Base-by-base conservation (phyloP, 805 yeast genomes). In the Teunomyces aglyptinius region DNA sequence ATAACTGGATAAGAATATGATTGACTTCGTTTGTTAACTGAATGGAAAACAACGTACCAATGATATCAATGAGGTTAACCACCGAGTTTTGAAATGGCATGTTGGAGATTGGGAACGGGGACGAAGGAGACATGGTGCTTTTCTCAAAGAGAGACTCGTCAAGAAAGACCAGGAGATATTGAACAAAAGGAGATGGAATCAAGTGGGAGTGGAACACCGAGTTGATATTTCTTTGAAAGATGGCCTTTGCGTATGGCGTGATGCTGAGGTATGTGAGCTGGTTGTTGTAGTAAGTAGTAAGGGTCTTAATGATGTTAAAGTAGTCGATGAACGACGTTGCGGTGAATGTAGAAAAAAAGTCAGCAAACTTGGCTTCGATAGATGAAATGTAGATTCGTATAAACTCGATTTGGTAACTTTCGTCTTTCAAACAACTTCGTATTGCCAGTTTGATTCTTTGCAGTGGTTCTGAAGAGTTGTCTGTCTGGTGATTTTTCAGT, bases 361-460 rank as follows among this genome's bases (percentile, higher is more conserved):
- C n/a, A 15, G 46, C 44, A 43, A 65, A 61, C 29, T 55, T 54
- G 7, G 20, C 33, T 12, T 56, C 56, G 10, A 72, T 60, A 2
- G 75, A 63, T 50, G 67, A 68, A 31, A 60, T 50, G 40, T 66
- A 65, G 13, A 72, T 55, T 20, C 55, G 58, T 12, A 66, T 60
- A 42, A 72, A 71, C 12, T 67, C 66, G 8, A 55, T 49, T 47
- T 70, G 76, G 34, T 57, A 59, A 4, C 33, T 8, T 3, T 63
- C 67, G 45, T 67, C 69, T 42, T 68, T 67, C 18, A 71, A 55
- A 42, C 75, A 68, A 12, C 67, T 57, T 39, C 66, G 53, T 10
- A 71, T 67, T 3, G 76, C 76, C 1, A 69, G 56, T 34, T 59
- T 64, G 6, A 68, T 58, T 22, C 77, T 52, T 16, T 60, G 65